phyloP scores from a whole-genome alignment of 352 stramenopile genomes.

The Peronospora belbahrii region DNA sequence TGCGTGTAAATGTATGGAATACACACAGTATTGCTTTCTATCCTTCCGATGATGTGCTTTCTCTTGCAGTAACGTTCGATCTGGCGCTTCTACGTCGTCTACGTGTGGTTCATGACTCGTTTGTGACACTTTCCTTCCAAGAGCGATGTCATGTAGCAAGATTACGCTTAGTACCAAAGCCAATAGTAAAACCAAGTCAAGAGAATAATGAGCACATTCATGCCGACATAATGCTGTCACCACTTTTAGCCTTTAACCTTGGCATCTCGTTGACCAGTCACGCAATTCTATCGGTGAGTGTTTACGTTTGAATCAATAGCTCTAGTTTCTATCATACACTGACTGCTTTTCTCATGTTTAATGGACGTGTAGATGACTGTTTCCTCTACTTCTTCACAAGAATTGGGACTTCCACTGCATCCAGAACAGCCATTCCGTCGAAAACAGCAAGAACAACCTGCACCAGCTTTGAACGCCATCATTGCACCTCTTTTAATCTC shows the following conservation, averaged over 20 bases:
- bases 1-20: conserved; percentile 34
- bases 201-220: not conserved
- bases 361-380: conserved; percentile 28
- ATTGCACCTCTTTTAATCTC: conserved; percentile 59
- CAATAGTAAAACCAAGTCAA: conserved; percentile 4
- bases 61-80: conserved; percentile 31
- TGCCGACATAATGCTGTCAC: conserved; percentile 39
- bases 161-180: conserved; percentile 19
- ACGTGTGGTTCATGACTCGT: conserved; percentile 43
- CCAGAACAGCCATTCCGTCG: conserved; percentile 29
- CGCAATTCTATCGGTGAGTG: conserved; percentile 27
- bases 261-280: conserved; percentile 38
- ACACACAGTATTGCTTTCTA: not conserved
- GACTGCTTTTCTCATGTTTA: not conserved
- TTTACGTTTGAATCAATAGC: too few species aligned
- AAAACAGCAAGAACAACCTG: conserved; percentile 46
- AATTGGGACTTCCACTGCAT: conserved; percentile 37
- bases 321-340: too few species aligned
- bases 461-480: conserved; percentile 42
- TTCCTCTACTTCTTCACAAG: conserved; percentile 27
- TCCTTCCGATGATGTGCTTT: conserved; percentile 20
- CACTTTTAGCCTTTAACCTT: conserved; percentile 74
- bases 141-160: conserved; percentile 26
- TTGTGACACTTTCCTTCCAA: conserved; percentile 28
- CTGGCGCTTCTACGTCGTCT: conserved; percentile 35